A percentile compares a stretch with the other conserved stretches of the same genome.
These are phyloP conservation scores for Colletotrichum somersetense DNA, from an alignment of 2,329 filamentous ascomycete genomes.

Conservation along the genomic window DNA sequence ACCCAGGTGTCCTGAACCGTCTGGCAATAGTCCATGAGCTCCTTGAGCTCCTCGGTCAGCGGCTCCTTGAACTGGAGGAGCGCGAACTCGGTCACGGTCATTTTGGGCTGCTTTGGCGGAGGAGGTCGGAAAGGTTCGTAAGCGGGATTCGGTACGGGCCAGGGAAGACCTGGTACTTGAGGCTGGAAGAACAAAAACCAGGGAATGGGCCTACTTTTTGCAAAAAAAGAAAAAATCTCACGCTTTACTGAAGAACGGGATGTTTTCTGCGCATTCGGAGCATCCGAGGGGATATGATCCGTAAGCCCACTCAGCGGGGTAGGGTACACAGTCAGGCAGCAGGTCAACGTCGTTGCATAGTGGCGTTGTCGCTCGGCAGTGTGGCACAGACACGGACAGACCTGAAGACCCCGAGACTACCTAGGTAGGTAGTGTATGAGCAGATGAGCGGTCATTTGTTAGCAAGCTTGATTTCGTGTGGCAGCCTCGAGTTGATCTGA, in stretches of 20 bases:
- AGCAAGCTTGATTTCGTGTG: slow-evolving; percentile 33
- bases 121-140: neutral
- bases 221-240: neutral
- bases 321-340: slow-evolving; percentile 7
- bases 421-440: slow-evolving; percentile 7
- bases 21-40: slow-evolving; percentile 49
- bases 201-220: neutral
- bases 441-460: neutral
- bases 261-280: slow-evolving; percentile 6
- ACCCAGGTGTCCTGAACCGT: slow-evolving; percentile 57
- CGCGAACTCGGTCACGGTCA: slow-evolving; percentile 58
- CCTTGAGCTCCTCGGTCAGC: slow-evolving; percentile 50
- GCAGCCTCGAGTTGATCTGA: slow-evolving; percentile 24
- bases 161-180: slow-evolving; percentile 9
- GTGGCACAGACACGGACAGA: slow-evolving; percentile 26
- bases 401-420: slow-evolving; percentile 4
- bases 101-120: slow-evolving; percentile 25
- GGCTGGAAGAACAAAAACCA: neutral
- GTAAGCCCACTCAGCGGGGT: slow-evolving; percentile 24
- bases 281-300: neutral
- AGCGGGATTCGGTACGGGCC: slow-evolving; percentile 37
- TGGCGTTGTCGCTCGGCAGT: slow-evolving; percentile 30
- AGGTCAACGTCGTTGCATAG: slow-evolving; percentile 13
- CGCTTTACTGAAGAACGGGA: neutral
- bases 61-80: slow-evolving; percentile 50